phyloP scores from a whole-genome alignment of 768 basidiomycete genomes.

The Auricularia sp. region DNA sequence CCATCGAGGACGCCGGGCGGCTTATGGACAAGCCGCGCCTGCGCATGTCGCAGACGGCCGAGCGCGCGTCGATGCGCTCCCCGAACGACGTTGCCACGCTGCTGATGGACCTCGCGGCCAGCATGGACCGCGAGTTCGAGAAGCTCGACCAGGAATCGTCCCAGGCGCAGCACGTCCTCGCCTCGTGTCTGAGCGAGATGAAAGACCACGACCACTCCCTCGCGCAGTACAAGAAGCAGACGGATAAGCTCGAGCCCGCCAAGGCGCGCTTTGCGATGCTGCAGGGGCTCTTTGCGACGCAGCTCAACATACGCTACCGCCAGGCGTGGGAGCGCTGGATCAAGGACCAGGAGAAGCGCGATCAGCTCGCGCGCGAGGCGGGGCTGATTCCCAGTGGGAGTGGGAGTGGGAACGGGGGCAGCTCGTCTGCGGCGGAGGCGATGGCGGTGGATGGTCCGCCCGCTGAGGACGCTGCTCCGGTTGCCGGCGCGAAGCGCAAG shows the following conservation, averaged over 20 bases:
- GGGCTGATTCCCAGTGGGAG: slow-evolving; percentile 42
- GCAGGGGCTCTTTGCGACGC: slow-evolving; percentile 54
- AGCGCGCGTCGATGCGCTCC: slow-evolving; percentile 76
- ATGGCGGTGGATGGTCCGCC: slow-evolving; percentile 27
- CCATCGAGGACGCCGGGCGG: slow-evolving; percentile 30
- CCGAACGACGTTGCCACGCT: slow-evolving; percentile 78
- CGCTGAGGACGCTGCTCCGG: slow-evolving; percentile 34
- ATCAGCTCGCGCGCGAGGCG: slow-evolving; percentile 54
- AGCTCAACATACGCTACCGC: slow-evolving; percentile 76
- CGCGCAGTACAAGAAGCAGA: slow-evolving; percentile 54
- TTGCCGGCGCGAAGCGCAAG: slow-evolving; percentile 27
- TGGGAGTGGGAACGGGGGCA: slow-evolving; percentile 21
- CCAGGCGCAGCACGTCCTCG: slow-evolving; percentile 79
- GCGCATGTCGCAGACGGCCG: slow-evolving; percentile 77
- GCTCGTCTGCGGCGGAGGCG: slow-evolving; percentile 8
- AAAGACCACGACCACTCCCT: slow-evolving; percentile 74
- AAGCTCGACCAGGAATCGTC: slow-evolving; percentile 86
- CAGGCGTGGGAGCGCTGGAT: slow-evolving; percentile 92
- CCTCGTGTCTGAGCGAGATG: slow-evolving; percentile 84
- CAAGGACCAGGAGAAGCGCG: slow-evolving; percentile 72
- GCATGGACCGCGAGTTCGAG: slow-evolving; percentile 85
- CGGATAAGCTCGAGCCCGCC: slow-evolving; percentile 54
- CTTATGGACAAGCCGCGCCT: slow-evolving; percentile 43
- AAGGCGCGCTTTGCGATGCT: slow-evolving; percentile 50
- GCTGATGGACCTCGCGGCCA: slow-evolving; percentile 78